Evolutionary conservation across 2,329 filamentous ascomycete genomes (phyloP).

Genomic region (Xylariaceae sp.): DNA sequence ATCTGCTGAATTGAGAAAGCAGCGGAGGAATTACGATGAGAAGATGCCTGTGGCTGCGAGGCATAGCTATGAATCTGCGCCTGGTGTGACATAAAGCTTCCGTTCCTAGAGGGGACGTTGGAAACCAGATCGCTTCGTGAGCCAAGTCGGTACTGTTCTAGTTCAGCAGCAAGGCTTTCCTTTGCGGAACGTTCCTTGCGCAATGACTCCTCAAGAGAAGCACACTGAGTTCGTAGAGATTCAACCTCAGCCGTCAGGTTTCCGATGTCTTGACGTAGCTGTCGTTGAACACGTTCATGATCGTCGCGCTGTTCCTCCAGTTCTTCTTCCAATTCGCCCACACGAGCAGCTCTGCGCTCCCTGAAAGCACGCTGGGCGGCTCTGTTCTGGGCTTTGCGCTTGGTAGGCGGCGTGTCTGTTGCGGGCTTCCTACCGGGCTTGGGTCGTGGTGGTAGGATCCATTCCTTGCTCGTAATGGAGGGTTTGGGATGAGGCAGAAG

Average conservation of each 20-base stretch:
- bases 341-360: slow-evolving; percentile 77
- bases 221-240: slow-evolving; percentile 57
- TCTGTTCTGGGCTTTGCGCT: slow-evolving; percentile 90
- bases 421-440: slow-evolving; percentile 92
- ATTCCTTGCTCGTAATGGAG: slow-evolving; percentile 74
- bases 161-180: slow-evolving; percentile 31
- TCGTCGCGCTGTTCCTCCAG: slow-evolving; percentile 56
- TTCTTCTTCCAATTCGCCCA: slow-evolving; percentile 68
- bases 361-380: slow-evolving; percentile 87
- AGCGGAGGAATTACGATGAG: slow-evolving; percentile 33
- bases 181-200: slow-evolving; percentile 52
- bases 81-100: slow-evolving; percentile 26
- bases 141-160: slow-evolving; percentile 27
- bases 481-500: slow-evolving; percentile 43
- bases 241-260: slow-evolving; percentile 61
- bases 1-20: slow-evolving; percentile 54
- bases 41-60: slow-evolving; percentile 26
- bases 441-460: slow-evolving; percentile 76
- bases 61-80: slow-evolving; percentile 20
- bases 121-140: slow-evolving; percentile 24
- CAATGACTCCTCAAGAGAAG: slow-evolving; percentile 58
- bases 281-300: slow-evolving; percentile 52
- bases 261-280: slow-evolving; percentile 52
- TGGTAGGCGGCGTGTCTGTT: slow-evolving; percentile 86
- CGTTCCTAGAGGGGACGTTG: slow-evolving; percentile 26